These are phyloP conservation scores for Tetradesmus obliquus DNA, from an alignment of 139 green algal genomes.

Conservation along the genomic window DNA sequence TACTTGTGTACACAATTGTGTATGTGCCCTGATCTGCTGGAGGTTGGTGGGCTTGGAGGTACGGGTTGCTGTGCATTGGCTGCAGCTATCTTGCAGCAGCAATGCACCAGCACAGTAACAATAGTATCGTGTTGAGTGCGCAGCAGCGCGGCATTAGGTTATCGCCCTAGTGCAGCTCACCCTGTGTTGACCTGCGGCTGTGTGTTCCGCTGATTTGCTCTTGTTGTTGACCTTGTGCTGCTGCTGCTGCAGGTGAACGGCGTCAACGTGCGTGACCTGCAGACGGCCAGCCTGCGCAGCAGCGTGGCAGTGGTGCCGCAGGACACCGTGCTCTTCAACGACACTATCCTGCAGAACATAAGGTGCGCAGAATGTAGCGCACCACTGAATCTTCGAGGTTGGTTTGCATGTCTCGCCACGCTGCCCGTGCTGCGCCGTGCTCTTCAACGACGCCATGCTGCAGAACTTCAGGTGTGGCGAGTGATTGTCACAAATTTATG, in stretches of 20 bases:
- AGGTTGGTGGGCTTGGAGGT: background rate
- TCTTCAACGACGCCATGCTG: constrained; percentile 80
- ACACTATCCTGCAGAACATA: constrained; percentile 82
- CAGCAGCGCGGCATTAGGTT: too few species aligned
- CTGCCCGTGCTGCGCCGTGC: constrained; percentile 86
- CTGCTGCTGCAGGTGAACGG: constrained; percentile 70
- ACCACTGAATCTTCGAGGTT: too few species aligned
- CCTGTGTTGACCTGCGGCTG: background rate
- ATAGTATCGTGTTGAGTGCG: too few species aligned
- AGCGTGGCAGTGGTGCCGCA: constrained; percentile 93
- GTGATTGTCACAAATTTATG: too few species aligned
- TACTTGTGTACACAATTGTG: background rate
- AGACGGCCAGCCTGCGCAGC: background rate
- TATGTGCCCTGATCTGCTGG: too few species aligned
- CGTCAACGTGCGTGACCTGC: constrained; percentile 76
- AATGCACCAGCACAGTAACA: too few species aligned
- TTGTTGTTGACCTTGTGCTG: background rate
- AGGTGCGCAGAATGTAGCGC: constrained; percentile 52
- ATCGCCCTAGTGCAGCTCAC: too few species aligned
- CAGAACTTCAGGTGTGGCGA: constrained; percentile 72
- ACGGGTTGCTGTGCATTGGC: too few species aligned
- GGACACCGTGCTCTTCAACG: constrained; percentile 83
- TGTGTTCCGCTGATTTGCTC: background rate
- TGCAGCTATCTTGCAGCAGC: too few species aligned
- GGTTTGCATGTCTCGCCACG: too few species aligned